A percentile compares a stretch with the other conserved stretches of the same genome.
phyloP scores from a whole-genome alignment of 176 grass and related monocot species.

The Musa troglodytarum region DNA sequence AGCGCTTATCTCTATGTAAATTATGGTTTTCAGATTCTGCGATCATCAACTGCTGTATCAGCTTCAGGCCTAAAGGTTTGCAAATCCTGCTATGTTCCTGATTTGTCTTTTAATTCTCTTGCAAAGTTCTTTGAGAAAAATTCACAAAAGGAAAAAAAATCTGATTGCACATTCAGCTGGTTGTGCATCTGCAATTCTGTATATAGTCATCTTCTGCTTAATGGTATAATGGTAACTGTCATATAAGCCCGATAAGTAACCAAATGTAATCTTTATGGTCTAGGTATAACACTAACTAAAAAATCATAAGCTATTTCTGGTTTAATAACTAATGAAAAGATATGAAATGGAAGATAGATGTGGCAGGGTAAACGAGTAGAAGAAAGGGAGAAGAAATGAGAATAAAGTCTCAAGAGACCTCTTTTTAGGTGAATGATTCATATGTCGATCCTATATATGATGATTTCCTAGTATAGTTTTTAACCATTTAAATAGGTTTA shows the following conservation, averaged over 20 bases:
- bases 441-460: no score
- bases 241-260: not conserved
- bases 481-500: no score
- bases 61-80: slow-evolving; percentile 44
- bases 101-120: not conserved
- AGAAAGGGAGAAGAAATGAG: no score
- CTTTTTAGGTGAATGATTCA: not conserved
- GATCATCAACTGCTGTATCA: slow-evolving; percentile 36
- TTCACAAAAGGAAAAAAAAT: not conserved
- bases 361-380: no score
- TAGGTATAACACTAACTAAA: not conserved
- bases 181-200: not conserved
- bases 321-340: not conserved
- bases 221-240: not conserved
- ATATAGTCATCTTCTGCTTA: not conserved
- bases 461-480: no score
- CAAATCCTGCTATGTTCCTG: not conserved
- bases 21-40: slow-evolving; percentile 40
- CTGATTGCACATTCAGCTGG: not conserved
- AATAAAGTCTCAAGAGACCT: not conserved
- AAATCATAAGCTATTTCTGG: not conserved
- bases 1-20: not conserved
- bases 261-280: not conserved
- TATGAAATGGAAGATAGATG: no score
- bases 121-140: not conserved